Evolutionary conservation across 495 filamentous ascomycete genomes (phyloP), one percentile per base, ranked within the genome.

Genomic region (Hypoxylon trugodes): DNA sequence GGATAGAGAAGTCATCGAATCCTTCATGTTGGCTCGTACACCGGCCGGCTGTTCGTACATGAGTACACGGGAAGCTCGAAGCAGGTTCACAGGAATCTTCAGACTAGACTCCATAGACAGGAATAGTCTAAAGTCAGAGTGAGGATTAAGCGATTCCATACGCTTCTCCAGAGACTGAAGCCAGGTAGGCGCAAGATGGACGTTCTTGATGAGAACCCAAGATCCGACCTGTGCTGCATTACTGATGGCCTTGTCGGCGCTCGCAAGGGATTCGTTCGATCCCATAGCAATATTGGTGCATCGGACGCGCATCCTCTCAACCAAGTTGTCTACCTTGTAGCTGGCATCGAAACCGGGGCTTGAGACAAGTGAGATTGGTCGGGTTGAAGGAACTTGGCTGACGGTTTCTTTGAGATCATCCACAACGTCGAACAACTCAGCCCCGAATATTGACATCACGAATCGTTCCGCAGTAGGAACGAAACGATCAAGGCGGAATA

Each of bases 251-350:
- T 96, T 96, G 78, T 98, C 96, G 25, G 95, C 95, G 52, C 87
- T 94, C 59, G 92, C 87, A 10, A 93, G 79, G 70, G 92, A 90
- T 79, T 99, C 95, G 65, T 92, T 95, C 13, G 95, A 98, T 66
- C 95, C 95, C 95, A 99, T 99, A 65, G 95, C 95, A 72, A 98
- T 97, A 74, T 96, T 97, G 30, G 92, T 92, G 79, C 95, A 99
- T 24, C 82, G 89, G 25, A 87, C 86, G 49, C 85, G 82, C 73
- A 84, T 89, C 61, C 89, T 85, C 73, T 97, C 92, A 18, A 98
- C 95, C 18, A 98, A 81, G 47, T 88, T 91, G 70, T 98, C 94
- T 53, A 99, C 95, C 82, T 97, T 97, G 85, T 97, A 99, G 71
- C 91, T 96, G 25, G 95, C 95, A 77, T 99, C 95, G 73, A 98